Percentiles rank a stretch among this genome's conserved stretches.
These are phyloP conservation scores for Podaxis sp. DNA, from an alignment of 768 basidiomycete genomes.

Conservation along the genomic window DNA sequence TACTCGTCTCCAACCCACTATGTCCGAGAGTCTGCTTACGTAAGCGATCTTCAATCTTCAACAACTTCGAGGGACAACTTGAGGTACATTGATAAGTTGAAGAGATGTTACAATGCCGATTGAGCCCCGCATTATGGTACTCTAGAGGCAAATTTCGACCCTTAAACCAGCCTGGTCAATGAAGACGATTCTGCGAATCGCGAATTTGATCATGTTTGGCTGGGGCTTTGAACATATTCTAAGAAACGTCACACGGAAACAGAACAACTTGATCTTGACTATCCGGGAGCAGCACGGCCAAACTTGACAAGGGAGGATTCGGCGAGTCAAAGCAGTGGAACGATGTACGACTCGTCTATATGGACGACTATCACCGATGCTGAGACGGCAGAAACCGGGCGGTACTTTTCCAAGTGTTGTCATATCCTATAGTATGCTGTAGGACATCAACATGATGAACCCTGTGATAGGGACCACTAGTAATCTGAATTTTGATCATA, in stretches of 20 bases:
- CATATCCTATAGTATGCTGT: not conserved
- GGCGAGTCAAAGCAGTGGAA: not conserved
- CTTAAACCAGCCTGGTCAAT: not conserved
- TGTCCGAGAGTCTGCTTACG: not conserved
- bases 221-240: not conserved
- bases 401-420: not conserved
- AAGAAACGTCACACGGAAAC: not conserved
- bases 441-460: not conserved
- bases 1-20: slow-evolving; percentile 3
- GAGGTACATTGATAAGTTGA: not conserved
- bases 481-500: not conserved
- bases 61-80: not conserved
- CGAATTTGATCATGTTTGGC: not conserved
- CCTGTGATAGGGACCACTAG: not conserved
- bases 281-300: not conserved
- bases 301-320: not conserved
- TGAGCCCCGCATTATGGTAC: not conserved
- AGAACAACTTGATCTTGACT: not conserved
- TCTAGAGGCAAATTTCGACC: not conserved
- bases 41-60: not conserved
- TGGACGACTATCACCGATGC: not conserved
- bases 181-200: not conserved
- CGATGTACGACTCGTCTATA: not conserved
- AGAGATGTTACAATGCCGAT: not conserved
- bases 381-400: not conserved